These are phyloP conservation scores for Moesziomyces globuligerus DNA, from an alignment of 1,284 basidiomycete species.

Conservation along the genomic window DNA sequence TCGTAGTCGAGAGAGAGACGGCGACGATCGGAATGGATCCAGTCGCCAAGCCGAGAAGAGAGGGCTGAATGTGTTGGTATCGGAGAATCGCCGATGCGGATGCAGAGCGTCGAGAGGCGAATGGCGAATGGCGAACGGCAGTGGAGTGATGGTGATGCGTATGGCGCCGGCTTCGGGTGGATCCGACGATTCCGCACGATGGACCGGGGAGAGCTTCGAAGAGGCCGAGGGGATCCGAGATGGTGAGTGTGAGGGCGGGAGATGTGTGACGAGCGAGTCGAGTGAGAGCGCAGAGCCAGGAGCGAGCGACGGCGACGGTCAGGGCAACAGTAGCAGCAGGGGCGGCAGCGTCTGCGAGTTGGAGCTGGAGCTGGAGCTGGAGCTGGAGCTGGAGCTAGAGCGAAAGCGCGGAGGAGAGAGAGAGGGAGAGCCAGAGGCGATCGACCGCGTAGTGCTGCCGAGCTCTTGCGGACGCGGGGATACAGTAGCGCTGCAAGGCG, in stretches of 20 bases:
- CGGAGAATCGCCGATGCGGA: background rate
- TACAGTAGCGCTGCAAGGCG: slow-evolving; percentile 1
- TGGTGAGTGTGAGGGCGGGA: no score
- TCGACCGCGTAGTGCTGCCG: slow-evolving; percentile 25
- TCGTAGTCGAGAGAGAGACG: no score
- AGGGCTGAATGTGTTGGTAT: background rate
- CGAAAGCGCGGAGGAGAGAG: slow-evolving; percentile 5
- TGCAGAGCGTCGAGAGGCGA: background rate
- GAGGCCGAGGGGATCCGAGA: no score
- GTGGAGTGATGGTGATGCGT: background rate
- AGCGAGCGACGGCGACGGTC: background rate
- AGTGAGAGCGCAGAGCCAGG: no score
- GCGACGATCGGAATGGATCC: no score
- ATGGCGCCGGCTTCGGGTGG: no score
- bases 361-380: background rate
- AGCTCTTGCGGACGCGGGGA: slow-evolving; percentile 15
- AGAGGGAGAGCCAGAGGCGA: slow-evolving; percentile 15
- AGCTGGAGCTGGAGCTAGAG: background rate
- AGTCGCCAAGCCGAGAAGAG: no score
- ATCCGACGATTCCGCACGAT: no score
- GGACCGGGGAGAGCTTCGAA: no score
- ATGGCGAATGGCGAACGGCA: background rate
- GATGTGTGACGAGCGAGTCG: no score
- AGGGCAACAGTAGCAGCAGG: background rate
- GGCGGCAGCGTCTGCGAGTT: background rate